These are phyloP conservation scores for Logfia minima DNA, from an alignment of 129 eudicot genomes.

Conservation along the genomic window DNA sequence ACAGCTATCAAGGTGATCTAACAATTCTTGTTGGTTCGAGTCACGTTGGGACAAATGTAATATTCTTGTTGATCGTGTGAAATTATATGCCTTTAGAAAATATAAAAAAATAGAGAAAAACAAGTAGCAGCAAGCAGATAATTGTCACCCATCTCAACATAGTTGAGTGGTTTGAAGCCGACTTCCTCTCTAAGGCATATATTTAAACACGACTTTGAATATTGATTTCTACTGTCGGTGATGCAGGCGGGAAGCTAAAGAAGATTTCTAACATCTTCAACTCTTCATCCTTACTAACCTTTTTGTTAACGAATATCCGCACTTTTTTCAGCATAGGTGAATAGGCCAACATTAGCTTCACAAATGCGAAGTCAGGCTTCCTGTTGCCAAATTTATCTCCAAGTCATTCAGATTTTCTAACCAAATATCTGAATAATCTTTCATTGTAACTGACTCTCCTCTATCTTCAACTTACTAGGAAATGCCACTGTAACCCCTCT, in stretches of 20 bases:
- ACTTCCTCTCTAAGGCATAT: not conserved
- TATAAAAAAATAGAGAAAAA: no score
- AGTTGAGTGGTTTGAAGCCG: not conserved
- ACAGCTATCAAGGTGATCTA: no score
- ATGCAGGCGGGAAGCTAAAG: not conserved
- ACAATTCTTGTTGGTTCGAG: no score
- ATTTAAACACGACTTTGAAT: not conserved
- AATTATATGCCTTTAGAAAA: no score
- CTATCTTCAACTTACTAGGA: not conserved
- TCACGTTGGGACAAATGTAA: no score
- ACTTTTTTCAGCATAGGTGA: conserved; percentile 14
- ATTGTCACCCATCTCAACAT: not conserved
- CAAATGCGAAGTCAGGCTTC: conserved; percentile 13
- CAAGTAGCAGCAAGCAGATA: not conserved
- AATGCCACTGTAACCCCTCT: not conserved
- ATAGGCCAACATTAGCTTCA: conserved; percentile 16
- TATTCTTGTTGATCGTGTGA: no score
- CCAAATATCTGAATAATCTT: conserved; percentile 17
- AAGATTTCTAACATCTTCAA: conserved; percentile 1
- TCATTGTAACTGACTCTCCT: not conserved
- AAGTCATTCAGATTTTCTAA: conserved; percentile 12
- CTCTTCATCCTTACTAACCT: not conserved
- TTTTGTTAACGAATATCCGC: not conserved
- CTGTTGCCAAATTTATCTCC: not conserved
- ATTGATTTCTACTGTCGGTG: not conserved